Conservation (phyloP, 768 basidiomycete species). For the Sporobolomyces pararoseus region DNA sequence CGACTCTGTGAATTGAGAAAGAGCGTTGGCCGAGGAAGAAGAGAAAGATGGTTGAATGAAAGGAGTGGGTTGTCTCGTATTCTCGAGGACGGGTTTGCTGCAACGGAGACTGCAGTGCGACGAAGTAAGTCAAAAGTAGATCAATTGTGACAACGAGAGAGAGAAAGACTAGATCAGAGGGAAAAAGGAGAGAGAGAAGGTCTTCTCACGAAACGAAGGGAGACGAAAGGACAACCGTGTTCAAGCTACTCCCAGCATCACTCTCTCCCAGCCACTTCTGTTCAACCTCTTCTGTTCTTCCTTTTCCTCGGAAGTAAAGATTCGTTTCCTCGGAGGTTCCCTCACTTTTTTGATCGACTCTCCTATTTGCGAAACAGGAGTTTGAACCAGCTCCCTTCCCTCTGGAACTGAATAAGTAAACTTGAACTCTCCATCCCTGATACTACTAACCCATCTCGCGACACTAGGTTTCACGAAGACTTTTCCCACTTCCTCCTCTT, state of each 20-base stretch:
- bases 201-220: background rate
- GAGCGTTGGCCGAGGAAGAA: too few relatives aligned
- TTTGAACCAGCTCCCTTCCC: background rate
- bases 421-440: conserved; percentile 2
- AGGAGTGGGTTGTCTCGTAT: too few relatives aligned
- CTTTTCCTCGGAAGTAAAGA: conserved; percentile 14
- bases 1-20: too few relatives aligned
- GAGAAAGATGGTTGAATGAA: too few relatives aligned
- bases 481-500: background rate
- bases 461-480: conserved; percentile 21
- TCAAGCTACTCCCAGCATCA: conserved; percentile 29
- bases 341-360: background rate
- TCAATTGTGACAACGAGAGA: too few relatives aligned
- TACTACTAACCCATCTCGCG: conserved; percentile 22
- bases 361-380: background rate
- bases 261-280: conserved; percentile 17
- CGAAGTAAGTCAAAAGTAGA: too few relatives aligned
- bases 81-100: too few relatives aligned
- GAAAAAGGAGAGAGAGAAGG: background rate
- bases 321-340: conserved; percentile 9
- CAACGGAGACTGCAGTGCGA: too few relatives aligned
- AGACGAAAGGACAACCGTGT: background rate
- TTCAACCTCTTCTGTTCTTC: conserved; percentile 14
- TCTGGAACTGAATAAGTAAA: conserved; percentile 7
- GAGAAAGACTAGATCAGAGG: background rate